phyloP scores from a whole-genome alignment of 192 early-diverging fungal species.

The Linnemannia schmuckeri region DNA sequence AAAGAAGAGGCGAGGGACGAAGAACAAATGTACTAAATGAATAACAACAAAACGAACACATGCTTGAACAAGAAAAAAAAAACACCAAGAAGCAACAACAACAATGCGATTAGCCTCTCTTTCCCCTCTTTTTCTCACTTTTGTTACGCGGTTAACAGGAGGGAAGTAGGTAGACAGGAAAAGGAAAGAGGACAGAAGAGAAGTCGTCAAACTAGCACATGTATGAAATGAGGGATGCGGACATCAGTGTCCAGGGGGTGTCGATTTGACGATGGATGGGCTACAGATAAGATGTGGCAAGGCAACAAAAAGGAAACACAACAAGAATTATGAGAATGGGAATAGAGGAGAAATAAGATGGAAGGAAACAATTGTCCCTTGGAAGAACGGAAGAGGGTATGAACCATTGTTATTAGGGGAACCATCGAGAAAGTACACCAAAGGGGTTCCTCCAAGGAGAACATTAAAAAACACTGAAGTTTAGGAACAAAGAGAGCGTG shows the following conservation, averaged over 20 bases:
- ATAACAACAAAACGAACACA: neutral
- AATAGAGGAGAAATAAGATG: neutral
- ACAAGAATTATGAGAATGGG: neutral
- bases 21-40: neutral
- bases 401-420: neutral
- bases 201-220: neutral
- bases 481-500: neutral
- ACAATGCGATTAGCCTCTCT: neutral
- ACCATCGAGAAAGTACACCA: neutral
- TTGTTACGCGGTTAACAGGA: neutral
- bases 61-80: neutral
- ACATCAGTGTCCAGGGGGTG: neutral
- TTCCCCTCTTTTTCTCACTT: too few relatives aligned
- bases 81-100: neutral
- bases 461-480: neutral
- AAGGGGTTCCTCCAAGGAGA: neutral
- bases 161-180: neutral
- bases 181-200: neutral
- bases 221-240: neutral
- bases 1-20: neutral
- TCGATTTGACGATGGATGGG: neutral
- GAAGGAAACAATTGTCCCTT: neutral
- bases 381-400: neutral
- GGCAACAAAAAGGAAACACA: neutral
- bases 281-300: neutral